These are phyloP conservation scores for Ilyonectria destructans DNA, from an alignment of 2,329 filamentous ascomycete genomes.

Conservation along the genomic window DNA sequence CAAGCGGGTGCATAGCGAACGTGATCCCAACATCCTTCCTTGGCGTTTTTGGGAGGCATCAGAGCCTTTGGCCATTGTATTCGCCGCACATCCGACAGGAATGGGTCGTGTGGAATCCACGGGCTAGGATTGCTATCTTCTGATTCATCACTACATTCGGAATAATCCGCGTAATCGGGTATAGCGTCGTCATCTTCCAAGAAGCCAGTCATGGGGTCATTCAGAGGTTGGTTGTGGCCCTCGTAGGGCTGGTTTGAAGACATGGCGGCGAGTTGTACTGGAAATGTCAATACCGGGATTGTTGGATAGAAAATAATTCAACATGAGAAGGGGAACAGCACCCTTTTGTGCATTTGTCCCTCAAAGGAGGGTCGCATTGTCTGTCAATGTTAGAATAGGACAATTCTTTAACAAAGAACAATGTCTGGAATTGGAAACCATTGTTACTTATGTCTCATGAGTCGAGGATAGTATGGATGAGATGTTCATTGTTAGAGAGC, in stretches of 20 bases:
- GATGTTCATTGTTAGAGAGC: neutral
- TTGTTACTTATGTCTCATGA: neutral
- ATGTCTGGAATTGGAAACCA: neutral
- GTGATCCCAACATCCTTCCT: conserved; percentile 22
- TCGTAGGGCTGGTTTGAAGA: neutral
- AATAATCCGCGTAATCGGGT: neutral
- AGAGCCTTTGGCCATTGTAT: too few species aligned
- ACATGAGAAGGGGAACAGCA: neutral
- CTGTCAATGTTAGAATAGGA: neutral
- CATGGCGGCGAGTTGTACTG: neutral
- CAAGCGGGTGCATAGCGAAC: conserved; percentile 46
- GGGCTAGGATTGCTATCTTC: neutral
- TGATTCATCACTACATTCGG: neutral
- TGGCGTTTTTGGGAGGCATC: conserved; percentile 9
- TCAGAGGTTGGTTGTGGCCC: neutral
- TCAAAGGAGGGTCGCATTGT: neutral
- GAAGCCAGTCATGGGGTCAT: neutral
- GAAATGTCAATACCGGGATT: neutral
- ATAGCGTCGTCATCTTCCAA: neutral
- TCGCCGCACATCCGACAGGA: neutral
- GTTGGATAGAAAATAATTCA: neutral
- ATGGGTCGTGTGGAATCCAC: neutral
- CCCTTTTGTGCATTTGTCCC: neutral
- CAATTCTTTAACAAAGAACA: neutral
- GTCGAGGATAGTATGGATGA: too few species aligned